Evolutionary conservation across 1,284 basidiomycete genomes (phyloP).

Genomic region (Rhodotorula sp.): DNA sequence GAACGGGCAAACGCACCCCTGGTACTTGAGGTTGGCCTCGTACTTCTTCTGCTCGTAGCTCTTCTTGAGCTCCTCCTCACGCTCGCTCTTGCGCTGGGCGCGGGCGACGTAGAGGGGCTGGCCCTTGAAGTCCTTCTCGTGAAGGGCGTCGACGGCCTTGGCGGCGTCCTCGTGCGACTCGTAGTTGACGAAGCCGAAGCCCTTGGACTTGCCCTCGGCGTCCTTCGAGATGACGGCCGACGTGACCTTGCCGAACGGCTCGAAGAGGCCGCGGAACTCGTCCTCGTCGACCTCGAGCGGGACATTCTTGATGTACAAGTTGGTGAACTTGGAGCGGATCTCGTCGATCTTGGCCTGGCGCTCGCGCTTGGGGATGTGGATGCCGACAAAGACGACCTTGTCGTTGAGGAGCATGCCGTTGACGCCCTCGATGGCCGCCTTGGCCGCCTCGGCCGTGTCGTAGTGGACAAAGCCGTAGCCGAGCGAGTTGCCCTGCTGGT

Average conservation of each 20-base stretch:
- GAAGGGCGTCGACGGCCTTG: conserved; percentile 83
- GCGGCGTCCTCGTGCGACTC: conserved; percentile 89
- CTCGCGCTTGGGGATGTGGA: conserved; percentile 94
- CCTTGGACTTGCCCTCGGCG: conserved; percentile 80
- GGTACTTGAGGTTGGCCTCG: conserved; percentile 98
- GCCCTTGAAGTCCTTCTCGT: conserved; percentile 83
- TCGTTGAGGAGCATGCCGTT: conserved; percentile 99
- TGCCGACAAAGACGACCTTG: conserved; percentile 97
- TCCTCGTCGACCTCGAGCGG: conserved; percentile 81
- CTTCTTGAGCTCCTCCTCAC: conserved; percentile 92
- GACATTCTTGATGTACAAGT: conserved; percentile 97
- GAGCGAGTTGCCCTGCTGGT: conserved; percentile 82
- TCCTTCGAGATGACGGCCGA: conserved; percentile 76
- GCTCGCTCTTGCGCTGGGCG: conserved; percentile 98
- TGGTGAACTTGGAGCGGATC: conserved; percentile 94
- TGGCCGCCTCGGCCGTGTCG: conserved; percentile 94
- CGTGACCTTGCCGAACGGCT: conserved; percentile 78
- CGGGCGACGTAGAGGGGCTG: conserved; percentile 94
- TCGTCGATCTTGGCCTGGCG: conserved; percentile 98
- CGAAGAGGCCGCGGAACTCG: conserved; percentile 84
- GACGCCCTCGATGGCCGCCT: conserved; percentile 95
- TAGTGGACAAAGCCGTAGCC: conserved; percentile 99
- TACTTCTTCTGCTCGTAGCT: conserved; percentile 95
- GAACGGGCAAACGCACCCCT: conserved; percentile 58
- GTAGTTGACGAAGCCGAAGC: conserved; percentile 98